phyloP scores from a whole-genome alignment of 345 rosid genomes.

The Sisymbrium altissimum region DNA sequence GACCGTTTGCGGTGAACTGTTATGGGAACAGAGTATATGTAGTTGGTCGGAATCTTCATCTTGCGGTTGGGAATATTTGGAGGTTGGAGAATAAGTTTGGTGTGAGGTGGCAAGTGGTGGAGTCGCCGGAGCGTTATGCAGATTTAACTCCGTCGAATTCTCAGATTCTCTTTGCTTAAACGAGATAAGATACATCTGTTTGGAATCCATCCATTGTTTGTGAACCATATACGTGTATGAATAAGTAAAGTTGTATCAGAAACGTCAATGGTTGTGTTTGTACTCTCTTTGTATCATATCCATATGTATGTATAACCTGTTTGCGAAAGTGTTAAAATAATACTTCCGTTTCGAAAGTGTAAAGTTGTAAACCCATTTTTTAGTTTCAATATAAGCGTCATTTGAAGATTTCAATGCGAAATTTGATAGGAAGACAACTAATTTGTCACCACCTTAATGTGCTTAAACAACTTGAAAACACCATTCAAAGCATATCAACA shows the following conservation, averaged over 20 bases:
- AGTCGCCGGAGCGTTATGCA: conserved; percentile 54
- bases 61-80: conserved; percentile 64
- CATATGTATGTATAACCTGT: conserved; percentile 4
- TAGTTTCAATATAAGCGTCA: not conserved
- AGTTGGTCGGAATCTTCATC: conserved; percentile 68
- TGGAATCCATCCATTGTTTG: conserved; percentile 7
- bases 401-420: not conserved
- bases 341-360: not conserved
- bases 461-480: too few relatives aligned
- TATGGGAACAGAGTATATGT: conserved; percentile 59
- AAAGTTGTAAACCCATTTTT: not conserved
- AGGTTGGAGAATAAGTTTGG: conserved; percentile 45
- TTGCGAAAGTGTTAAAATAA: conserved; percentile 8
- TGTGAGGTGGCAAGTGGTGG: conserved; percentile 66
- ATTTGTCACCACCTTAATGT: too few relatives aligned
- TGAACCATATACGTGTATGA: not conserved
- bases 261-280: not conserved
- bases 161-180: conserved; percentile 71
- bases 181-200: not conserved
- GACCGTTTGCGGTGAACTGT: conserved; percentile 75
- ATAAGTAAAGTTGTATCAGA: not conserved
- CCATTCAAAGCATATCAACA: too few relatives aligned
- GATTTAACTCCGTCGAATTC: conserved; percentile 78
- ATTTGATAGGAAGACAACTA: too few relatives aligned
- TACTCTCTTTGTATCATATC: conserved; percentile 6